These are phyloP conservation scores for Aspergillus asperescens DNA, from an alignment of 495 filamentous ascomycete species.

Conservation along the genomic window DNA sequence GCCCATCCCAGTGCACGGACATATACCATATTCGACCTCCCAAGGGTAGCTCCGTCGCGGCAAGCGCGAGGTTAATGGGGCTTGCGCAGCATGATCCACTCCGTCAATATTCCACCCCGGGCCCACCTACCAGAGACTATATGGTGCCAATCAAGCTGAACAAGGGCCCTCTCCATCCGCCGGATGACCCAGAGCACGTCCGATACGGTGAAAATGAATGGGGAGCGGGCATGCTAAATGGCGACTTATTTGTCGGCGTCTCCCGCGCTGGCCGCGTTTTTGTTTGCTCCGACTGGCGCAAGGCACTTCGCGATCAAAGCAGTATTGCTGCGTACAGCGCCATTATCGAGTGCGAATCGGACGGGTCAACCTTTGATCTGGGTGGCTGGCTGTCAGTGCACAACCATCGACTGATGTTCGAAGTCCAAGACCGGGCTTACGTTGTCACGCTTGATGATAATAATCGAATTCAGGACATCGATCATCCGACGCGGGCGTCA, in stretches of 20 bases:
- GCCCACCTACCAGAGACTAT: conserved; percentile 19
- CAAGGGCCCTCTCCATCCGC: conserved; percentile 25
- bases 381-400: conserved; percentile 39
- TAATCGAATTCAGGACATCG: conserved; percentile 25
- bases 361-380: conserved; percentile 33
- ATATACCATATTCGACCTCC: conserved; percentile 34
- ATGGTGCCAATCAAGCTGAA: conserved; percentile 25
- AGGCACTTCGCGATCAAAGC: conserved; percentile 23
- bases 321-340: conserved; percentile 23
- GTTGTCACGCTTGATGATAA: conserved; percentile 33
- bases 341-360: conserved; percentile 34
- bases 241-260: conserved; percentile 35
- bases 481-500: conserved; percentile 26
- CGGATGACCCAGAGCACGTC: conserved; percentile 25
- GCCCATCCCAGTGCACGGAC: conserved; percentile 26
- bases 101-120: conserved; percentile 10
- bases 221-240: conserved; percentile 37
- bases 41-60: conserved; percentile 6
- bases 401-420: conserved; percentile 40
- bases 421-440: conserved; percentile 37
- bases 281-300: conserved; percentile 37
- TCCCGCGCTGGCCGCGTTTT: conserved; percentile 37
- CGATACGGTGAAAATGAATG: conserved; percentile 33
- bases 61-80: conserved; percentile 9
- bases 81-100: conserved; percentile 17